Evolutionary conservation across 139 green algal genomes (phyloP).

Genomic region (Chlorella sorokiniana): DNA sequence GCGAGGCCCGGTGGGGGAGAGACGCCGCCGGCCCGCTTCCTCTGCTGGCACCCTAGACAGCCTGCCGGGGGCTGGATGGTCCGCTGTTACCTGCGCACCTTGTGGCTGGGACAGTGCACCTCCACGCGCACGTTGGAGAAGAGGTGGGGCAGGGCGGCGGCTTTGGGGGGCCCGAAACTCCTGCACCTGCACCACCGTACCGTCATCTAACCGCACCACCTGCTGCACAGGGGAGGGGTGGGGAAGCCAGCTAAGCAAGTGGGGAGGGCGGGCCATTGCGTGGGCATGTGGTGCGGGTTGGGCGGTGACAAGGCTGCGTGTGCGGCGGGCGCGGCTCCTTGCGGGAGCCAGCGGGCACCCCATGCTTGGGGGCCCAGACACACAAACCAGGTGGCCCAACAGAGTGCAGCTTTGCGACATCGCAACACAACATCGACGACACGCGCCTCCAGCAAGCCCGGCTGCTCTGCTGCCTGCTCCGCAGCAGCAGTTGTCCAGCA

Average conservation of each 20-base stretch:
- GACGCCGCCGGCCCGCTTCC: no score
- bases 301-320: no score
- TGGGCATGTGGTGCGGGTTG: background rate
- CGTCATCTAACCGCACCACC: conserved; percentile 31
- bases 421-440: background rate
- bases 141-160: conserved; percentile 13
- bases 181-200: conserved; percentile 16
- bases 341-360: no score
- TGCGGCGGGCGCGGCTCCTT: no score
- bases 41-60: no score
- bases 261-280: background rate
- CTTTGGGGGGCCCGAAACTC: conserved; percentile 17
- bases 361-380: no score
- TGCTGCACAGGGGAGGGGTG: background rate
- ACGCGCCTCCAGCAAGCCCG: conserved; percentile 7
- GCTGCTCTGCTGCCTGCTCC: background rate
- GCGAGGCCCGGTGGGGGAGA: no score
- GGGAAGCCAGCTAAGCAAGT: background rate
- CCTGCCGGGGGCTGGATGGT: no score
- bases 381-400: no score
- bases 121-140: conserved; percentile 17
- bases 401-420: background rate
- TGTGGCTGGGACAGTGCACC: conserved; percentile 30
- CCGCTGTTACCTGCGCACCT: background rate
- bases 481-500: background rate